phyloP scores from a whole-genome alignment of 2,329 filamentous ascomycete species.

The Aspergillus pseudotamarii region DNA sequence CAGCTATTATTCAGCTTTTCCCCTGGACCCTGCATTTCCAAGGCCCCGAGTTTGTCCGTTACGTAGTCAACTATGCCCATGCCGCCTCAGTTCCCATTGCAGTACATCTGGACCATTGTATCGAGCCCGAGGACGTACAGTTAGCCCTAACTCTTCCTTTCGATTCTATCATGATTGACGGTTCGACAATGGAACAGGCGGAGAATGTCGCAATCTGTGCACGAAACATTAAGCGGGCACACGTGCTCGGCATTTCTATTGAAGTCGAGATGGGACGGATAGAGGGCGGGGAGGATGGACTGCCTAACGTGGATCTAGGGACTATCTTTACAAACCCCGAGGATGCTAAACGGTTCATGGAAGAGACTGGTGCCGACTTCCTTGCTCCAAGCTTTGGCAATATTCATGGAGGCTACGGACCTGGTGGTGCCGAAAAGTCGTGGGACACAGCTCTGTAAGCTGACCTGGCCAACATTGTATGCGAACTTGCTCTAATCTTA shows the following conservation, averaged over 20 bases:
- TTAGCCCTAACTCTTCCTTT: constrained; percentile 60
- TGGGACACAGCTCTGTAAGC: constrained; percentile 8
- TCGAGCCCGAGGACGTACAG: constrained; percentile 55
- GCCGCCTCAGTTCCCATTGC: constrained; percentile 59
- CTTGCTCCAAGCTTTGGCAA: constrained; percentile 58
- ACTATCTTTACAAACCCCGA: constrained; percentile 65
- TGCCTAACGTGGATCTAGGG: constrained; percentile 64
- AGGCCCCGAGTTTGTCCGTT: constrained; percentile 53
- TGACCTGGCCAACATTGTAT: accelerated
- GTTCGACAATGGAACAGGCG: constrained; percentile 67
- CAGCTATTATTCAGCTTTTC: constrained; percentile 69
- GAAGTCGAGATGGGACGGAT: constrained; percentile 71
- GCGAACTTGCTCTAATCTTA: background rate
- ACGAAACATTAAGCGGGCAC: constrained; percentile 47
- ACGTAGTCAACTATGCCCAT: constrained; percentile 55
- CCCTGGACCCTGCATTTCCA: constrained; percentile 70
- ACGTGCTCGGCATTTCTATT: constrained; percentile 53
- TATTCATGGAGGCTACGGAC: constrained; percentile 29
- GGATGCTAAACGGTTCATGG: constrained; percentile 66
- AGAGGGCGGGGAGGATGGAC: constrained; percentile 70
- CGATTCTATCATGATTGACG: constrained; percentile 73
- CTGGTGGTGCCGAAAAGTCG: constrained; percentile 13
- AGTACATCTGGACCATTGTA: constrained; percentile 66
- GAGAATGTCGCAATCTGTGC: constrained; percentile 67
- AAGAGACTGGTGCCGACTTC: constrained; percentile 66